These are phyloP conservation scores for Nitzschia sp. DNA, from an alignment of 108 stramenopile genomes.

Conservation along the genomic window DNA sequence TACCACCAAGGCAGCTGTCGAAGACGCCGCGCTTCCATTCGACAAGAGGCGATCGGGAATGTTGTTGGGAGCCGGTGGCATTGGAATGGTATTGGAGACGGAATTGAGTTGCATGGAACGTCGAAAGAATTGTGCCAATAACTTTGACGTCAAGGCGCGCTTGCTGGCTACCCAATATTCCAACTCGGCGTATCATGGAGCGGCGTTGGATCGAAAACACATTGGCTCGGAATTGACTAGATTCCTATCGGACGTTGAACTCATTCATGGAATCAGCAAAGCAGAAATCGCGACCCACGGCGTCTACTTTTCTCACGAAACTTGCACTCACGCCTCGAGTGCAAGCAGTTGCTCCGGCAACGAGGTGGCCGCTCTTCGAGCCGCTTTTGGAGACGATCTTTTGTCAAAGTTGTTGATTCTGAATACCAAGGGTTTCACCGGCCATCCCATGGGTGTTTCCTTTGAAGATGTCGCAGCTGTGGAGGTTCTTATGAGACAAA, in stretches of 20 bases:
- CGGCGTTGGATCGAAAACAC: slow-evolving; percentile 91
- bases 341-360: slow-evolving; percentile 93
- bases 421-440: slow-evolving; percentile 96
- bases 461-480: slow-evolving; percentile 96
- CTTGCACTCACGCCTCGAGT: slow-evolving; percentile 91
- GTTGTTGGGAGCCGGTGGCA: slow-evolving; percentile 94
- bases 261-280: slow-evolving; percentile 89
- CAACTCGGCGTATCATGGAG: slow-evolving; percentile 96
- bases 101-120: slow-evolving; percentile 74
- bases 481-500: slow-evolving; percentile 83
- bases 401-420: slow-evolving; percentile 86
- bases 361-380: slow-evolving; percentile 88
- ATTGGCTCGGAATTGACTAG: slow-evolving; percentile 90
- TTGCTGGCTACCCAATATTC: slow-evolving; percentile 92
- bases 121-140: slow-evolving; percentile 46
- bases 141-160: slow-evolving; percentile 76
- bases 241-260: slow-evolving; percentile 85
- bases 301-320: slow-evolving; percentile 97
- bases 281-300: slow-evolving; percentile 91
- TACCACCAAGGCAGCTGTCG: slow-evolving; percentile 66
- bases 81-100: slow-evolving; percentile 92
- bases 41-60: slow-evolving; percentile 91
- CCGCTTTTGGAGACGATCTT: slow-evolving; percentile 90
- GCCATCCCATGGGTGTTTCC: slow-evolving; percentile 97
- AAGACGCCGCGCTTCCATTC: slow-evolving; percentile 92